phyloP scores from a whole-genome alignment of 257 asterid species.

The Gynochthodes officinalis region DNA sequence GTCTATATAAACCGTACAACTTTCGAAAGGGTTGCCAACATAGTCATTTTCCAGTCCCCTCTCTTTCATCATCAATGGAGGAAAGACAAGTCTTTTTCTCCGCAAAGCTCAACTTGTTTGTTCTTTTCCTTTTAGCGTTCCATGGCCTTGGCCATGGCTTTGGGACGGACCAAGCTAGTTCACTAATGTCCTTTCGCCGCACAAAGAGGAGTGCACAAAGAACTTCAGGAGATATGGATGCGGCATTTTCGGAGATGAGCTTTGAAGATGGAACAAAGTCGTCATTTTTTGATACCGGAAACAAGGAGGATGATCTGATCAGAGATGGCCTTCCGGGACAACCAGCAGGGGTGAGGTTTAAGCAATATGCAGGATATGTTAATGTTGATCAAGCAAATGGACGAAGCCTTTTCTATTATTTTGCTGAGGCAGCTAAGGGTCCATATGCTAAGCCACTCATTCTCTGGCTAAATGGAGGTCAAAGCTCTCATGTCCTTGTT shows the following conservation, averaged over 20 bases:
- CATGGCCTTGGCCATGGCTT: constrained; percentile 23
- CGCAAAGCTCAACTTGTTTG: constrained; percentile 8
- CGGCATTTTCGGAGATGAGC: constrained; percentile 6
- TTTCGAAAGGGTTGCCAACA: not conserved
- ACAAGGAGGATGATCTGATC: constrained; percentile 36
- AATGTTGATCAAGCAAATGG: constrained; percentile 25
- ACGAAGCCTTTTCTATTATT: constrained; percentile 37
- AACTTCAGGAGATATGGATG: not conserved
- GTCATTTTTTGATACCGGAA: constrained; percentile 20
- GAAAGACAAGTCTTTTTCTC: constrained; percentile 10
- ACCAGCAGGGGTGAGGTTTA: constrained; percentile 26
- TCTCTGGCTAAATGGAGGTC: constrained; percentile 51
- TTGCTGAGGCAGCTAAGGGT: constrained; percentile 32
- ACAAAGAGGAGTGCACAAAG: constrained; percentile 11
- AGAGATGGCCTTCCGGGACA: constrained; percentile 42
- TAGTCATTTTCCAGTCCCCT: not conserved
- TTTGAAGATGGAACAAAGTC: not conserved
- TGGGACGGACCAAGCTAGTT: constrained; percentile 27
- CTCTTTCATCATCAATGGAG: constrained; percentile 25
- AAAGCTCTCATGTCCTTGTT: not conserved
- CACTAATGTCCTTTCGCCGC: constrained; percentile 29
- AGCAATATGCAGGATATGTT: constrained; percentile 43
- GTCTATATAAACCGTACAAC: not conserved
- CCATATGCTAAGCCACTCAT: constrained; percentile 33
- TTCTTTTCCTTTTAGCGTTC: constrained; percentile 8